Base-by-base conservation (phyloP, 768 basidiomycete genomes). In the Tricholoma furcatifolium region DNA sequence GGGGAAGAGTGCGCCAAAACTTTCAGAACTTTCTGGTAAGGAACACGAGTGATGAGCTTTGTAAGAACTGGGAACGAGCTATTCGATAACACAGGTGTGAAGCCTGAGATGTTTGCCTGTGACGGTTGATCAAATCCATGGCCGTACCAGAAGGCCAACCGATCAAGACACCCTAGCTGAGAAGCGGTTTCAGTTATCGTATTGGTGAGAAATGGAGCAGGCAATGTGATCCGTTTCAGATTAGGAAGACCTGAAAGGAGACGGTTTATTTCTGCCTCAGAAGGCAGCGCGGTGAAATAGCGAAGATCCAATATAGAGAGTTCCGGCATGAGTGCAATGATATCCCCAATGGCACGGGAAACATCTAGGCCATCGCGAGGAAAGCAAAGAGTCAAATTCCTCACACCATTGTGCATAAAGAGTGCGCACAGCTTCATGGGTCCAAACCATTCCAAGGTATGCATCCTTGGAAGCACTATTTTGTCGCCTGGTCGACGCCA, bases 371-470 rank as follows among this genome's bases (percentile, higher is more conserved):
- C 35, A 21, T 18, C 38, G 11, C 7, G 4, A 6, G 5, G 18
- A 51, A 66, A 65, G 14, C 74, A 61, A 52, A 74, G 45, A 30
- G 56, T 54, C 43, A 77, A 70, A 10, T 46, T 58, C 54, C 70
- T 80, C 51, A 87, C 67, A 42, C 72, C 74, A 30, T 68, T 65
- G 60, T 83, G 81, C 75, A 87, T 82, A 66, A 87, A 86, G 48
- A 85, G 60, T 21, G 80, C 73, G 34, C 64, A 69, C 10, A 69
- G 60, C 14, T 55, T 39, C 3, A 70, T 59, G 0, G 63, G 51
- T 2, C 62, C 70, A 30, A 63, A 60, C 83, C 83, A 87, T 15
- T 73, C 65, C 5, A 88, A 68, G 3, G 72, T 71, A 36, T 76
- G 74, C 52, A 84, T 66, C 56, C 78, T 78, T 7, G 85, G 84